phyloP scores from a whole-genome alignment of 768 basidiomycete genomes.

The Boletus pseudo-olivaceus region DNA sequence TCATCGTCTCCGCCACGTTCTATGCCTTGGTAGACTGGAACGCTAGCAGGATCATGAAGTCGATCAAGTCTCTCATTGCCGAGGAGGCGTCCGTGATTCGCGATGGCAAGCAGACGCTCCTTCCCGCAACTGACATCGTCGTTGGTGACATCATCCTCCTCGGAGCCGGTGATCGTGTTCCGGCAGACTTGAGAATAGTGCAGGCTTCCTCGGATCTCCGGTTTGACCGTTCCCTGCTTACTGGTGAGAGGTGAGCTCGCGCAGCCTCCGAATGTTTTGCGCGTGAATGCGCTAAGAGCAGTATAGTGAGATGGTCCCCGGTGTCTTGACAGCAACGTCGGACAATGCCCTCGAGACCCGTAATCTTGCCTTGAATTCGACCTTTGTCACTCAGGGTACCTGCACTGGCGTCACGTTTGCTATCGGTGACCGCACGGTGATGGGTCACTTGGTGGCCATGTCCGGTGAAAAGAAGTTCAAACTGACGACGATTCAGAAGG shows the following conservation, averaged over 20 bases:
- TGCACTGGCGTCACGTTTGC: slow-evolving; percentile 40
- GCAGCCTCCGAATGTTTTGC: neutral
- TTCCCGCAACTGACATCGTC: slow-evolving; percentile 52
- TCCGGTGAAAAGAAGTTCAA: slow-evolving; percentile 44
- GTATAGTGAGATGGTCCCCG: slow-evolving; percentile 41
- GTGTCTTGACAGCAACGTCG: slow-evolving; percentile 40
- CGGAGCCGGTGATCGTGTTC: slow-evolving; percentile 52
- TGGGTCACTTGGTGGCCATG: slow-evolving; percentile 54
- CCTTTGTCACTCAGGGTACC: slow-evolving; percentile 39
- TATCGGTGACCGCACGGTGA: slow-evolving; percentile 40
- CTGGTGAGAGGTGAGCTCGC: slow-evolving; percentile 39
- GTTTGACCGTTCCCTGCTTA: slow-evolving; percentile 50
- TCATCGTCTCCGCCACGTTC: slow-evolving; percentile 38
- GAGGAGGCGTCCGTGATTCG: slow-evolving; percentile 54
- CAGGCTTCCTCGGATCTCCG: slow-evolving; percentile 46
- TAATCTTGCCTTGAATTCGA: slow-evolving; percentile 47
- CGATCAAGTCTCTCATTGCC: slow-evolving; percentile 55
- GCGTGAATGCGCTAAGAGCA: slow-evolving; percentile 2
- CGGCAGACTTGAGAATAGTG: slow-evolving; percentile 55
- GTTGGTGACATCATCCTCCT: slow-evolving; percentile 52
- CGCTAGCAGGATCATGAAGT: slow-evolving; percentile 46
- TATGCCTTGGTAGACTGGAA: slow-evolving; percentile 50
- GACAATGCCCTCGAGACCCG: slow-evolving; percentile 45
- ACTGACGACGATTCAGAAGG: slow-evolving; percentile 45
- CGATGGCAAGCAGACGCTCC: slow-evolving; percentile 42